These are phyloP conservation scores for Diversispora eburnea DNA, from an alignment of 192 early-diverging fungal species.

Conservation along the genomic window DNA sequence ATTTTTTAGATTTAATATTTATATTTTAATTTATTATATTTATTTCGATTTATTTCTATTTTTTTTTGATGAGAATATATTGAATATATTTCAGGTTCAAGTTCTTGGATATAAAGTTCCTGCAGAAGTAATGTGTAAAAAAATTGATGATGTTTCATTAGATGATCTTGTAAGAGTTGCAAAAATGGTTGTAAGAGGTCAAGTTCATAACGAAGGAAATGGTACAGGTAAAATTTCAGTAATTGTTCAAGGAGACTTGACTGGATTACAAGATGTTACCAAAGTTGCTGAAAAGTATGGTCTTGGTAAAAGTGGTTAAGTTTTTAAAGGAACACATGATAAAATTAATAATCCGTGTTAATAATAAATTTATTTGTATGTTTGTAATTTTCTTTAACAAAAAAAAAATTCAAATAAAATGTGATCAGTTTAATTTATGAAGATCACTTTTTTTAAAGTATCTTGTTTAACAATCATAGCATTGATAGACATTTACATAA, in stretches of 20 bases:
- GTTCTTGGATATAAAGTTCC: conserved; percentile 71
- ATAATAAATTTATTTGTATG: no score
- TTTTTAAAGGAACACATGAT: neutral
- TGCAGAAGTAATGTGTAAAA: conserved; percentile 71
- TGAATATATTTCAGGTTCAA: conserved; percentile 36
- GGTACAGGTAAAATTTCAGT: conserved; percentile 62
- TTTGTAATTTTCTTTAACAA: no score
- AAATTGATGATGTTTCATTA: conserved; percentile 73
- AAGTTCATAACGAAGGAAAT: conserved; percentile 48
- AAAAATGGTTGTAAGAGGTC: conserved; percentile 60
- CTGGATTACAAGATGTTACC: conserved; percentile 40
- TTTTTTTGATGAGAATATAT: neutral
- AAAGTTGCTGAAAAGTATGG: conserved; percentile 53
- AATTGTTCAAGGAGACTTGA: conserved; percentile 61
- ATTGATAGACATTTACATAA: no score
- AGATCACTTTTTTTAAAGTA: no score
- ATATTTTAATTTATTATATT: neutral
- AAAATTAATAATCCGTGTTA: neutral
- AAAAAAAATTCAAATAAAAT: no score
- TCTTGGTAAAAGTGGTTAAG: conserved; percentile 36
- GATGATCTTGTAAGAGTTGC: conserved; percentile 81
- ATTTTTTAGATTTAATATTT: neutral
- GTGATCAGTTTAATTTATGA: no score
- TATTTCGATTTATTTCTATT: conserved; percentile 14
- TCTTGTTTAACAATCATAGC: no score